A percentile compares a stretch with the other conserved stretches of the same genome.
phyloP scores from a whole-genome alignment of 2,329 filamentous ascomycete species.

The Fusarium nodosum region DNA sequence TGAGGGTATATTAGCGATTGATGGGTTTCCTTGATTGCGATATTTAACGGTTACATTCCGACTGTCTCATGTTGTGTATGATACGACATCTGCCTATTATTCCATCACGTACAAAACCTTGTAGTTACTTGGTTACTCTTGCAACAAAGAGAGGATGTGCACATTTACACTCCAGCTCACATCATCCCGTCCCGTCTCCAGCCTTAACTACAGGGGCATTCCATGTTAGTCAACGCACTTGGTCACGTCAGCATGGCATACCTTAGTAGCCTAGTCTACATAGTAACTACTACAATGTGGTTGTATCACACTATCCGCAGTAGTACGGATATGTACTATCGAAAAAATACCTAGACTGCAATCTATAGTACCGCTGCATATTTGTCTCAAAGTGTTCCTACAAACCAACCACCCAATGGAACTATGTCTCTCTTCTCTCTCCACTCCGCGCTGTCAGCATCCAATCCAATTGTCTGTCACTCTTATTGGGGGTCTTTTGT shows the following conservation, averaged over 20 bases:
- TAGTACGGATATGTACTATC: not conserved
- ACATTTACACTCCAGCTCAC: constrained; percentile 11
- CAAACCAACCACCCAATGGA: constrained; percentile 10
- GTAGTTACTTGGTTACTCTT: not conserved
- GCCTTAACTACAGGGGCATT: constrained; percentile 17
- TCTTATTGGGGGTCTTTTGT: constrained; percentile 7
- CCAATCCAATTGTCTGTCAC: not conserved
- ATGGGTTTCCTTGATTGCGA: not conserved
- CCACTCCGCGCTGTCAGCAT: constrained; percentile 10
- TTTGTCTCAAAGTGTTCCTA: constrained; percentile 18
- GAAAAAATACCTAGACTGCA: not conserved
- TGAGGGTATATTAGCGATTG: not conserved
- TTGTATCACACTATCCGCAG: not conserved
- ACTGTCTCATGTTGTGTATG: constrained; percentile 1
- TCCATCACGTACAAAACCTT: not conserved
- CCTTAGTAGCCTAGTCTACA: not conserved
- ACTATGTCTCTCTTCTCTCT: not conserved
- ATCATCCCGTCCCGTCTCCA: constrained; percentile 21
- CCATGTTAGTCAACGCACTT: constrained; percentile 30
- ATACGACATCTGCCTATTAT: not conserved
- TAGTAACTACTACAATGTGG: not conserved
- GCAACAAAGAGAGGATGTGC: constrained; percentile 8
- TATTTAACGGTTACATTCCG: not conserved
- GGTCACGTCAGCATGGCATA: constrained; percentile 23
- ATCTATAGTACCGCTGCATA: constrained; percentile 7